Conservation (phyloP, 164 flowering plant genomes). For the Protea cynaroides region DNA sequence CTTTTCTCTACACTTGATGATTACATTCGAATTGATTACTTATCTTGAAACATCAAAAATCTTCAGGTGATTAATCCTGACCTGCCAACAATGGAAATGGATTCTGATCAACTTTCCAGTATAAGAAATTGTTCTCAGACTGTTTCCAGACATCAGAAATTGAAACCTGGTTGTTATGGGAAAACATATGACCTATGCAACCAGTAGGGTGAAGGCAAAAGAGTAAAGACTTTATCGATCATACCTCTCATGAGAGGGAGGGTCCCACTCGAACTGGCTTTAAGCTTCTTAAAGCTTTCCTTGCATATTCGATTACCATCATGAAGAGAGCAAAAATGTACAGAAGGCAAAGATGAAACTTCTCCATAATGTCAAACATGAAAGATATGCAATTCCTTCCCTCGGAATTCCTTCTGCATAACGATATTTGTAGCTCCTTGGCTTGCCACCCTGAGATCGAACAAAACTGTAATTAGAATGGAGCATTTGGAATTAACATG, state of each 20-base stretch:
- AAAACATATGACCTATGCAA: neutral
- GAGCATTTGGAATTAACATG: neutral
- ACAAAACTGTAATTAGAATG: neutral
- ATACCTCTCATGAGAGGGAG: conserved; percentile 19
- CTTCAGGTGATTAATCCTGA: neutral
- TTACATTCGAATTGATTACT: neutral
- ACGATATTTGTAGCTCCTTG: conserved; percentile 1
- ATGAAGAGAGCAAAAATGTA: conserved; percentile 23
- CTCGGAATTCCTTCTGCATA: conserved; percentile 11
- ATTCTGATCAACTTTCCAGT: neutral
- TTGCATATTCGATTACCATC: conserved; percentile 19
- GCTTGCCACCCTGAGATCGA: conserved; percentile 12
- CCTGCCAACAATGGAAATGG: neutral
- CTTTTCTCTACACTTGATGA: neutral
- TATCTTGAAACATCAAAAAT: neutral
- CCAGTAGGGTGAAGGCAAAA: neutral
- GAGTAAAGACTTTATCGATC: neutral
- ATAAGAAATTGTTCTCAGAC: neutral
- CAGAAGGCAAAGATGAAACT: conserved; percentile 19
- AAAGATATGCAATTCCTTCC: conserved; percentile 1
- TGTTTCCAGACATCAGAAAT: neutral
- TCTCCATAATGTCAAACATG: conserved; percentile 9
- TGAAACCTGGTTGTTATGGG: neutral
- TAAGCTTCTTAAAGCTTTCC: conserved; percentile 10
- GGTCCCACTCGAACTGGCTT: conserved; percentile 22